These are phyloP conservation scores for Casaregolazyma suthepensis DNA, from an alignment of 1,139 yeast genomes.

Conservation along the genomic window DNA sequence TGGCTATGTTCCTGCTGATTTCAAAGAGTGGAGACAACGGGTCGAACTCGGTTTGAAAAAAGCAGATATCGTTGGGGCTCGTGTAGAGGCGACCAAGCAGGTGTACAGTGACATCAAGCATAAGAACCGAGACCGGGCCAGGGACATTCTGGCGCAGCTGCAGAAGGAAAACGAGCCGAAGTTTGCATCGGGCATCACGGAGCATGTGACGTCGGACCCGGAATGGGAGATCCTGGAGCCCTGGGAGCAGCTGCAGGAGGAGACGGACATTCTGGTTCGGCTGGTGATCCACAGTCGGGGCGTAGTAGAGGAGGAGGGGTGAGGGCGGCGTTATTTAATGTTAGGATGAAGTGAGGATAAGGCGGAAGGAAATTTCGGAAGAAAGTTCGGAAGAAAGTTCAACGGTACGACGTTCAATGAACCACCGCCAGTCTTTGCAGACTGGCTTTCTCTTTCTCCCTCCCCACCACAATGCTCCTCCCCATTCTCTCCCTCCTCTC, in stretches of 20 bases:
- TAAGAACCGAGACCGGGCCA: conserved; percentile 20
- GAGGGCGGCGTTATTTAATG: no score
- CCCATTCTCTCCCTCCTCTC: background rate
- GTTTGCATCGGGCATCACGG: conserved; percentile 2
- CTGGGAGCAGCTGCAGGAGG: conserved; percentile 24
- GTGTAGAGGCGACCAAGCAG: conserved; percentile 14
- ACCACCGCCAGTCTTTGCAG: no score
- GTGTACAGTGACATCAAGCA: conserved; percentile 19
- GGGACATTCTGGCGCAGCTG: conserved; percentile 20
- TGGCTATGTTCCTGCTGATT: conserved; percentile 27
- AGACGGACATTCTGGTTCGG: conserved; percentile 25
- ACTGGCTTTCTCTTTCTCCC: background rate
- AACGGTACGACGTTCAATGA: no score
- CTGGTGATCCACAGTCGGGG: conserved; percentile 22
- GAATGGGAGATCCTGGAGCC: conserved; percentile 27
- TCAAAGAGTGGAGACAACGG: conserved; percentile 29
- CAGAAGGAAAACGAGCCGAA: conserved; percentile 14
- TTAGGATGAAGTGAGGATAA: no score
- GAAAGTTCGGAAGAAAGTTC: no score
- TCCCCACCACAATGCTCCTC: conserved; percentile 3
- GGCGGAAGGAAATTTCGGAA: no score
- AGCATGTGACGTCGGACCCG: conserved; percentile 7
- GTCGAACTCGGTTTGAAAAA: conserved; percentile 18
- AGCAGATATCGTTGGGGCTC: conserved; percentile 14
- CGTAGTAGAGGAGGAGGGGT: background rate